Evolutionary conservation across 192 early-diverging fungal species (phyloP).

Genomic region (Entomortierella parvispora): DNA sequence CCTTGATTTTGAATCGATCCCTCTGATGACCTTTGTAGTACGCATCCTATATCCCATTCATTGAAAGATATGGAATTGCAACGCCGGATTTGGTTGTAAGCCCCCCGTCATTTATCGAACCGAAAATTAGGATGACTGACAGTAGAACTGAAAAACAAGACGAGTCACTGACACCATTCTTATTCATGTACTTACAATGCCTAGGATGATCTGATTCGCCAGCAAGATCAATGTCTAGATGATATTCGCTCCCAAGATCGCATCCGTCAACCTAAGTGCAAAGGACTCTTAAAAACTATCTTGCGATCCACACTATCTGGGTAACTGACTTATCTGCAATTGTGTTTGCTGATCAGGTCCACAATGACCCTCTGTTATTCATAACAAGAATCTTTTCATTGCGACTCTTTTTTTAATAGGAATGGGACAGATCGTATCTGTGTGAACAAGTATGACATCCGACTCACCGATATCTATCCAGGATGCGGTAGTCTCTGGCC

Average conservation of each 20-base stretch:
- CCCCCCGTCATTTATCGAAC: no score
- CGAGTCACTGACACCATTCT: no score
- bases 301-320: neutral
- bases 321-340: neutral
- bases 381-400: no score
- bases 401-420: slow-evolving; percentile 11
- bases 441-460: slow-evolving; percentile 69
- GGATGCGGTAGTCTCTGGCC: slow-evolving; percentile 67
- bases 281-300: slow-evolving; percentile 39
- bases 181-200: no score
- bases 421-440: slow-evolving; percentile 42
- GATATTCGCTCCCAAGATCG: slow-evolving; percentile 19
- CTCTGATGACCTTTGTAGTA: no score
- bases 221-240: slow-evolving; percentile 47
- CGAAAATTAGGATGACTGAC: no score
- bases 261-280: slow-evolving; percentile 52
- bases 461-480: slow-evolving; percentile 56
- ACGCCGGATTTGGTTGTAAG: slow-evolving; percentile 31
- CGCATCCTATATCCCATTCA: slow-evolving; percentile 31
- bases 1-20: no score
- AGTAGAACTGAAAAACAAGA: no score
- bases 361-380: no score
- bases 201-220: neutral
- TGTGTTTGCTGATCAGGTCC: no score
- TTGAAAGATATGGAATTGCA: slow-evolving; percentile 7